These are phyloP conservation scores for Magnaporthiopsis rhizophila DNA, from an alignment of 2,329 filamentous ascomycete species.

Conservation along the genomic window DNA sequence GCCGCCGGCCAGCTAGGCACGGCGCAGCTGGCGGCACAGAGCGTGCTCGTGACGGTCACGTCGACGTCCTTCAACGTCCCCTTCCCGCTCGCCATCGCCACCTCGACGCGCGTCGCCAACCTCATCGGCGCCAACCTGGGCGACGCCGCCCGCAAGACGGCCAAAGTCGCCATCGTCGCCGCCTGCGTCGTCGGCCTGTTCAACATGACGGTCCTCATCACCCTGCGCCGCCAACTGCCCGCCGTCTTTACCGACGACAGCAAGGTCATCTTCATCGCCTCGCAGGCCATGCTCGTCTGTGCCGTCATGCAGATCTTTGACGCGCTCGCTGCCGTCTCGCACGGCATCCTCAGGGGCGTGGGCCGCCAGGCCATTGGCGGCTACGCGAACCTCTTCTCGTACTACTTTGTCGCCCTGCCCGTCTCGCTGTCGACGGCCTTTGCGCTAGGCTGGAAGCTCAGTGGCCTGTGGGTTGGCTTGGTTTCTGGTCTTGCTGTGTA, in stretches of 20 bases:
- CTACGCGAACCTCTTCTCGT: conserved; percentile 62
- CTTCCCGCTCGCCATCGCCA: conserved; percentile 64
- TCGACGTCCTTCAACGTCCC: conserved; percentile 65
- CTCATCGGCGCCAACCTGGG: conserved; percentile 62
- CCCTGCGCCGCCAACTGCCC: conserved; percentile 52
- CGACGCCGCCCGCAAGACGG: conserved; percentile 55
- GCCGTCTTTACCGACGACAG: conserved; percentile 51
- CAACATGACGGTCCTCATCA: conserved; percentile 53
- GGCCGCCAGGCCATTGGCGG: conserved; percentile 64
- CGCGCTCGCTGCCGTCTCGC: conserved; percentile 55
- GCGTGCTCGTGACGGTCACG: conserved; percentile 55
- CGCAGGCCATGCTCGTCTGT: conserved; percentile 53
- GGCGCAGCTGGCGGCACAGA: conserved; percentile 61
- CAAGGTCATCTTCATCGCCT: conserved; percentile 46
- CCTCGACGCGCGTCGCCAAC: conserved; percentile 64
- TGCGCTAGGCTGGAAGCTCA: conserved; percentile 53
- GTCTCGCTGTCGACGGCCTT: conserved; percentile 61
- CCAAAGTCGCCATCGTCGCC: conserved; percentile 40
- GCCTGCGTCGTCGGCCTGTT: conserved; percentile 39
- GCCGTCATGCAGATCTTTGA: conserved; percentile 69
- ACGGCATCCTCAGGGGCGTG: conserved; percentile 61
- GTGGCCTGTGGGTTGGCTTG: conserved; percentile 60
- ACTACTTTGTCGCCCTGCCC: conserved; percentile 64
- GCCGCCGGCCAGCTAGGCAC: conserved; percentile 57
- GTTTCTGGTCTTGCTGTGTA: conserved; percentile 47